Percentiles rank a stretch among this genome's conserved stretches.
Evolutionary conservation across 2,329 filamentous ascomycete species (phyloP).

Genomic region (Penicillium polonicum): DNA sequence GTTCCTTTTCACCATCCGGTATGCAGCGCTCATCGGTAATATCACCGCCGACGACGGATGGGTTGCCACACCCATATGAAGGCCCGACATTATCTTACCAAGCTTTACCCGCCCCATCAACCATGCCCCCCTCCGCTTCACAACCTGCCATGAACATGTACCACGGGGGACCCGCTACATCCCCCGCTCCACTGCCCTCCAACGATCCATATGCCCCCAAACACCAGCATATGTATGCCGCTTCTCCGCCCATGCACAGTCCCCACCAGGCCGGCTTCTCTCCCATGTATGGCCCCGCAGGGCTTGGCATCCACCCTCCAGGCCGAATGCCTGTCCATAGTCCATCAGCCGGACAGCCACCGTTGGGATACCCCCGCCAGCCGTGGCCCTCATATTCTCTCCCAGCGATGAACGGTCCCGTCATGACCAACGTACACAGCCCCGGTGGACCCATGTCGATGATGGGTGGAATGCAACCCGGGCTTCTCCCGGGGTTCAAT

Average conservation of each 20-base stretch:
- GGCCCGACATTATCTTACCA: conserved; percentile 60
- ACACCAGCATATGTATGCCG: conserved; percentile 46
- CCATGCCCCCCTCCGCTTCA: conserved; percentile 24
- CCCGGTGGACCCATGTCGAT: conserved; percentile 71
- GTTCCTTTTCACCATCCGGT: conserved; percentile 59
- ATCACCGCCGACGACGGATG: conserved; percentile 62
- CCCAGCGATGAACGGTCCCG: conserved; percentile 62
- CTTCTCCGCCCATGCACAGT: conserved; percentile 49
- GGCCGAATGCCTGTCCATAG: conserved; percentile 56
- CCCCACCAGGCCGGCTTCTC: conserved; percentile 49
- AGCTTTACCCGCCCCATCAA: conserved; percentile 55
- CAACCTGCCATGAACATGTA: conserved; percentile 48
- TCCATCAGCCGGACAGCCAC: conserved; percentile 43
- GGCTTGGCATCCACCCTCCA: conserved; percentile 40
- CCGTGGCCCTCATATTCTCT: conserved; percentile 56
- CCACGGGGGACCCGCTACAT: conserved; percentile 24
- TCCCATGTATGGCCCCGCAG: conserved; percentile 43
- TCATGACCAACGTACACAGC: conserved; percentile 76
- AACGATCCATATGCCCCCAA: conserved; percentile 62
- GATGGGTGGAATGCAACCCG: conserved; percentile 59
- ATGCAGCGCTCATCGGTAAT: conserved; percentile 54
- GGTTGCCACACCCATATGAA: conserved; percentile 67
- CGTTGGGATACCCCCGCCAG: conserved; percentile 41
- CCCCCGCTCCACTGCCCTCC: conserved; percentile 54
- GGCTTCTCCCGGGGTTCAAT: conserved; percentile 60